Evolutionary conservation across 805 yeast genomes (phyloP).

Genomic region (Lipomyces yamadae): DNA sequence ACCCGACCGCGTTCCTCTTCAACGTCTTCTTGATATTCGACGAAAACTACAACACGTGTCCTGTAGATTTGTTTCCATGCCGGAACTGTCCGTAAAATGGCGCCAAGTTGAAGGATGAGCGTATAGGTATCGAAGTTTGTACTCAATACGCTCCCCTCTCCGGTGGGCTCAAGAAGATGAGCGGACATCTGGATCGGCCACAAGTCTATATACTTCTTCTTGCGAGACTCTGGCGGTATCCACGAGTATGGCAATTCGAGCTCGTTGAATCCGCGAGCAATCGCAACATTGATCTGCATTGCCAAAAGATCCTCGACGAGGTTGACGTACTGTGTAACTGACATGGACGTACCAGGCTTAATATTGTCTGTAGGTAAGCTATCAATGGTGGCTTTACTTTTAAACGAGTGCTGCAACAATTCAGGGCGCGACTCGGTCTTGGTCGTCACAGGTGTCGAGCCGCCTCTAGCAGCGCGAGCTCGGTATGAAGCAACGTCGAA

Average conservation of each 20-base stretch:
- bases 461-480: conserved; percentile 8
- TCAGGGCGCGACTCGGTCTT: conserved; percentile 19
- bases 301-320: conserved; percentile 86
- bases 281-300: conserved; percentile 89
- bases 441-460: conserved; percentile 18
- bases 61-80: conserved; percentile 82
- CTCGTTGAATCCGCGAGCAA: conserved; percentile 82
- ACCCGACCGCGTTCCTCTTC: conserved; percentile 71
- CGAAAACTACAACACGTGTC: conserved; percentile 85
- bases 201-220: conserved; percentile 68
- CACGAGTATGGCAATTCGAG: conserved; percentile 61
- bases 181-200: conserved; percentile 98
- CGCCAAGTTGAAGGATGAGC: conserved; percentile 88
- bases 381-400: conserved; percentile 46
- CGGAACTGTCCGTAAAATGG: conserved; percentile 89
- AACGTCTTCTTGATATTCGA: conserved; percentile 73
- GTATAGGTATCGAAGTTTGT: conserved; percentile 97
- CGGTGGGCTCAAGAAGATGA: conserved; percentile 66
- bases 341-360: conserved; percentile 69
- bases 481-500: conserved; percentile 54
- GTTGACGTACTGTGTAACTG: conserved; percentile 86
- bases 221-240: conserved; percentile 41
- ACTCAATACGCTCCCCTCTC: conserved; percentile 68
- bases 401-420: conserved; percentile 29
- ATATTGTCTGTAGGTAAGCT: conserved; percentile 78